Evolutionary conservation across 805 yeast species (phyloP), one percentile per base, ranked within the genome.

Genomic region (Torulaspora franciscae): DNA sequence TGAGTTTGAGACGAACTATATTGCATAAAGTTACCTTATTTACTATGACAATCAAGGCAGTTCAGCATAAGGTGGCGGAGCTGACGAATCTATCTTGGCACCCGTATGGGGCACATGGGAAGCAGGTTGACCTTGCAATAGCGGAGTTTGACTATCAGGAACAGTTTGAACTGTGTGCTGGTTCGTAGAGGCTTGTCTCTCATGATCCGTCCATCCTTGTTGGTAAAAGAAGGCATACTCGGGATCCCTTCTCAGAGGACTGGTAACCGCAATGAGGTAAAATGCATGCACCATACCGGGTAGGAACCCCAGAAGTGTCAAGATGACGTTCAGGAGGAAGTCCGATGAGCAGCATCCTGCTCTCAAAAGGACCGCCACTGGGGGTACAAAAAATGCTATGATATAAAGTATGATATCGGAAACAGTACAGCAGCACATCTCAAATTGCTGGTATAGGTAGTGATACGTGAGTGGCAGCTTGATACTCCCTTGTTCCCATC

Each of bases 271-370:
- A 37, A 81, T 69, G 57, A 76, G 59, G 47, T 61, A 81, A 40
- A 81, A 66, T 4, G 87, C 81, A 56, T 82, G 87, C 11, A 82
- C 59, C 41, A 81, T 73, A 47, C 86, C 95, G 2, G 95, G 95
- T 51, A 85, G 67, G 66, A 80, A 85, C 32, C 90, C 93, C 47
- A 86, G 72, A 50, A 80, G 62, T 17, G 90, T 81, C 58, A 86
- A 73, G 34, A 85, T 56, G 38, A 83, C 66, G 67, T 84, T 83
- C 58, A 85, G 57, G 32, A 79, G 64, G 11, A 74, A 59, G 40
- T 83, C 85, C 27, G 67, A 58, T 2, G 83, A 70, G 53, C 78
- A 79, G 11, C 76, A 42, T 1, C 93, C 93, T 38, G 79, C 67
- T 57, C 88, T 72, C 29, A 82, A 70, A 62, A 80, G 65, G 8